Base-by-base conservation (phyloP, 202 grass and related monocot genomes). In the Eragrostis tef region DNA sequence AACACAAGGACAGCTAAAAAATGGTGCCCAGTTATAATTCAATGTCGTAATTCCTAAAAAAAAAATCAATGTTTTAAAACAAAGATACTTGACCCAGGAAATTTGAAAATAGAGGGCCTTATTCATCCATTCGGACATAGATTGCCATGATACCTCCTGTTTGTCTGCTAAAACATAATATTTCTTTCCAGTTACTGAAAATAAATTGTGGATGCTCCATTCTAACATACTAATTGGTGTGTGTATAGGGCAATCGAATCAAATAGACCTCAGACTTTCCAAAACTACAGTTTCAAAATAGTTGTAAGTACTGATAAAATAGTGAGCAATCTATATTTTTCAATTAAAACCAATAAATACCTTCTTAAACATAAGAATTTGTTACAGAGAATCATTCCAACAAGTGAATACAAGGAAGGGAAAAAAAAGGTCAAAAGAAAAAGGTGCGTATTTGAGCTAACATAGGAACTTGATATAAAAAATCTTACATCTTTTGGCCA, bases 401-500 rank as follows among this genome's bases (percentile, higher is more conserved):
- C 21, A 20, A 52, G 42, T 81, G 22, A 59, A 66, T 49, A 74
- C 10, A 70, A 81, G n/a, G 47, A 69, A 34, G 31, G 34, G 5
- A 5, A 39, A 5, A 64, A 44, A 52, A 84, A 51, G 14, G 22
- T 72, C 11, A 48, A 80, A 42, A 20, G 13, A 19, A 29, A 64
- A 71, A 1, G 6, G 10, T 73, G 66, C 10, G 49, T 36, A 73
- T 67, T 86, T 64, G 9, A 82, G 24, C 58, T 73, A 52, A 74
- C 34, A 34, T n/a, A 39, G 27, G 66, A 71, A 58, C 16, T 49
- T 29, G 25, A 49, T 49, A 29, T 16, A 26, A 14, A 56, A 69
- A 68, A 60, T 16, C 91, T 97, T 93, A 97, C 94, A 91, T 98
- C 94, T 94, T 93, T 98, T 64, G 92, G 94, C 84, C 92, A 87